Percentiles rank a stretch among this genome's conserved stretches.
Conservation (phyloP, 345 rosid species). For the Eucalyptus guilfoylei region DNA sequence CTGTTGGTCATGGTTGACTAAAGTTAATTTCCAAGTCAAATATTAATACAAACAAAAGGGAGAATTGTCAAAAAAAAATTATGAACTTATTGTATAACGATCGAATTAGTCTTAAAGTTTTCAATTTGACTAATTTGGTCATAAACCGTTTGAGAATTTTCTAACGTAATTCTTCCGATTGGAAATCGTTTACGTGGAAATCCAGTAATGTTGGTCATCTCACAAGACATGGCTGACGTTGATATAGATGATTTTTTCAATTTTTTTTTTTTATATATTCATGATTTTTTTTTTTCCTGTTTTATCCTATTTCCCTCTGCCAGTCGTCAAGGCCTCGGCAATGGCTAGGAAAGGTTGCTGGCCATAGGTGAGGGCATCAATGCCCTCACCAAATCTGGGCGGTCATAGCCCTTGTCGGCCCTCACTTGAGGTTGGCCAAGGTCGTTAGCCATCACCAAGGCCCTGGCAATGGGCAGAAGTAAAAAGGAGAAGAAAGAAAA, state of each 20-base stretch:
- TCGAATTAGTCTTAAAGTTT: background rate
- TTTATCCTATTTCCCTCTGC: background rate
- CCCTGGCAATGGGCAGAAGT: rapidly evolving
- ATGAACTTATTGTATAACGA: background rate
- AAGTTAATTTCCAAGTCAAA: background rate
- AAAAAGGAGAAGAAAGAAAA: background rate
- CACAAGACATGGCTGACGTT: rapidly evolving
- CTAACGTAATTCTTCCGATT: background rate
- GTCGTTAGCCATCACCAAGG: background rate
- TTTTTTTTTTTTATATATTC: background rate
- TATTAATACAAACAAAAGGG: background rate
- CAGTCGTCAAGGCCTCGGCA: rapidly evolving
- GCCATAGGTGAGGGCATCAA: background rate
- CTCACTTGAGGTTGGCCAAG: background rate
- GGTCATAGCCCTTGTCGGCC: background rate
- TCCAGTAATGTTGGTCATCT: rapidly evolving
- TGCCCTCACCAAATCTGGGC: rapidly evolving
- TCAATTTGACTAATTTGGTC: background rate
- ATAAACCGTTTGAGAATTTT: background rate
- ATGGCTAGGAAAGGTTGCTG: background rate
- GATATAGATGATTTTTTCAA: background rate
- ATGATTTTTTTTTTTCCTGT: background rate
- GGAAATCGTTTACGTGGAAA: background rate
- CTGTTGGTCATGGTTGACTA: background rate
- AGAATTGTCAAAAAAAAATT: background rate